A percentile compares a stretch with the other conserved stretches of the same genome.
Conservation (phyloP, 257 asterid species). For the Solanum tarijense region DNA sequence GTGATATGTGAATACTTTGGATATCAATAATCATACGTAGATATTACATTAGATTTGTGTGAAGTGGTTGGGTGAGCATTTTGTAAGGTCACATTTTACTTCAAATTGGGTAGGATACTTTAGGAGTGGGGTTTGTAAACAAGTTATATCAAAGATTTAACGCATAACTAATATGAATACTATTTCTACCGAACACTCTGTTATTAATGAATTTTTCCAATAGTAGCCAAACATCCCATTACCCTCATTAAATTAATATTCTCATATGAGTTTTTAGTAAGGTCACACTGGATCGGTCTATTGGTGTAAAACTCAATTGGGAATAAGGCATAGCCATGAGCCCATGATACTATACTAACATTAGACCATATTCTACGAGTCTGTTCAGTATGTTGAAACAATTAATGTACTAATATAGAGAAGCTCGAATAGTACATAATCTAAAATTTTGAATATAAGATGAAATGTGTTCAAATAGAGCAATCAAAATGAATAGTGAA, state of each 20-base stretch:
- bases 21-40: background rate
- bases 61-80: background rate
- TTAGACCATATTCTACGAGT: background rate
- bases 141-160: background rate
- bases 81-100: background rate
- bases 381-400: background rate
- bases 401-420: background rate
- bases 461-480: too few species aligned
- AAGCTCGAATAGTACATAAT: background rate
- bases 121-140: too few species aligned
- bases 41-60: background rate
- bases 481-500: background rate
- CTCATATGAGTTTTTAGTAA: background rate
- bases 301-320: background rate
- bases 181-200: background rate
- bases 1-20: background rate
- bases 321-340: background rate
- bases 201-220: too few species aligned
- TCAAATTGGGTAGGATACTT: background rate
- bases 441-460: background rate
- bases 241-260: background rate
- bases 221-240: background rate
- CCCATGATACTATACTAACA: background rate
- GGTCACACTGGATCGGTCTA: background rate
- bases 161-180: background rate